A percentile compares a stretch with the other conserved stretches of the same genome.
phyloP scores from a whole-genome alignment of 306 rosid genomes.

The Vigna reflexopilosa region DNA sequence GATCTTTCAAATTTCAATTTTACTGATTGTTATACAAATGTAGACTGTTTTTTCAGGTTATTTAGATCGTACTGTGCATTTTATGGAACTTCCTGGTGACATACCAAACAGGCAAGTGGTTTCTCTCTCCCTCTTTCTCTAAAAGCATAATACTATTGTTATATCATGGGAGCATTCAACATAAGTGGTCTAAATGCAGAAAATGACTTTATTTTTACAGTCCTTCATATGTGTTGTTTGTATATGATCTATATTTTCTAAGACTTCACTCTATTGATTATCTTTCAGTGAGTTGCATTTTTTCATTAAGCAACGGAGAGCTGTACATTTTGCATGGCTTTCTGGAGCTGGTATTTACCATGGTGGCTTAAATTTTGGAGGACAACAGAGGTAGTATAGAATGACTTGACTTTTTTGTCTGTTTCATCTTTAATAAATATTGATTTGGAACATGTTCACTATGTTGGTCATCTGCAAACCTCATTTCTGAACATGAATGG shows the following conservation, averaged over 20 bases:
- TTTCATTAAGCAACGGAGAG: slow-evolving; percentile 96
- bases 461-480: slow-evolving; percentile 34
- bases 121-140: neutral
- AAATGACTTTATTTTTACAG: neutral
- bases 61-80: slow-evolving; percentile 82
- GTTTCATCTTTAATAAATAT: neutral
- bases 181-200: slow-evolving; percentile 12
- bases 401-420: slow-evolving; percentile 44
- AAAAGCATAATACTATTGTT: neutral
- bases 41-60: slow-evolving; percentile 87
- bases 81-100: slow-evolving; percentile 99
- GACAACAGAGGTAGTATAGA: slow-evolving; percentile 77
- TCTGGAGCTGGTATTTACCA: slow-evolving; percentile 99
- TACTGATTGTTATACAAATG: slow-evolving; percentile 48
- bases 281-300: slow-evolving; percentile 88
- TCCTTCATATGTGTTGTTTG: slow-evolving; percentile 25
- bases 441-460: neutral
- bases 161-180: slow-evolving; percentile 16
- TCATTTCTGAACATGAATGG: slow-evolving; percentile 38
- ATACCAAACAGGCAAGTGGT: slow-evolving; percentile 84
- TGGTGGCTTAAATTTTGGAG: slow-evolving; percentile 92
- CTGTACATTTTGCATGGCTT: slow-evolving; percentile 98
- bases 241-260: slow-evolving; percentile 21
- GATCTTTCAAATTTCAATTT: slow-evolving; percentile 33
- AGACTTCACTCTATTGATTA: slow-evolving; percentile 40